A percentile compares a stretch with the other conserved stretches of the same genome.
These are phyloP conservation scores for Castanopsis chinensis DNA, from an alignment of 306 rosid species.

Conservation along the genomic window DNA sequence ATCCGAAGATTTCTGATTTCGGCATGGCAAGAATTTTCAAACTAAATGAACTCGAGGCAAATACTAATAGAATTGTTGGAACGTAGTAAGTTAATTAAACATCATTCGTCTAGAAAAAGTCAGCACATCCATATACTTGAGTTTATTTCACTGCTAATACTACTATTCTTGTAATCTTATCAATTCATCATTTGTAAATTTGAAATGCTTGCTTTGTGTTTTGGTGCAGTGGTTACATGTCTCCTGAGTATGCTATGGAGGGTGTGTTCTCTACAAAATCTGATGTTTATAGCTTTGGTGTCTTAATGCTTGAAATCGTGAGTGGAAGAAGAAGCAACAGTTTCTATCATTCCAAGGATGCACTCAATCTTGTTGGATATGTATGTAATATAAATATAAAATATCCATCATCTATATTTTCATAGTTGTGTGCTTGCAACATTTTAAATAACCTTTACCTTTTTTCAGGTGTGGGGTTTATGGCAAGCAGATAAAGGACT, in stretches of 20 bases:
- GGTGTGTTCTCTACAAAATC: slow-evolving; percentile 33
- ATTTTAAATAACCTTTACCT: too few species aligned
- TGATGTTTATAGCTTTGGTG: slow-evolving; percentile 28
- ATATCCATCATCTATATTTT: too few species aligned
- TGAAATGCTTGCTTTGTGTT: neutral
- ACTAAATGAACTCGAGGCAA: neutral
- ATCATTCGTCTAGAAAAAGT: neutral
- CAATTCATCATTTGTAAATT: too few species aligned
- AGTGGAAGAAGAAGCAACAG: slow-evolving; percentile 25
- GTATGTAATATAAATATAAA: slow-evolving; percentile 5
- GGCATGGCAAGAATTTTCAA: slow-evolving; percentile 11
- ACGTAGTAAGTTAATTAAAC: neutral
- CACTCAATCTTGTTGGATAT: slow-evolving; percentile 29
- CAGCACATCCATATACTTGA: too few species aligned
- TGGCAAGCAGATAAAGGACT: neutral
- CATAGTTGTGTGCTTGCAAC: too few species aligned
- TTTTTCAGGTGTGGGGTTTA: too few species aligned
- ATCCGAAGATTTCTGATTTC: slow-evolving; percentile 28
- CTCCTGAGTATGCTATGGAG: slow-evolving; percentile 24
- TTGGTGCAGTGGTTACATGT: slow-evolving; percentile 4
- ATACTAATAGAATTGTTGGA: slow-evolving; percentile 3
- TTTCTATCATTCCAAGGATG: neutral
- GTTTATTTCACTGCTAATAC: too few species aligned
- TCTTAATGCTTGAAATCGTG: slow-evolving; percentile 31
- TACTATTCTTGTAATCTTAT: too few species aligned